Percentiles rank a stretch among this genome's conserved stretches.
Evolutionary conservation across 2,329 filamentous ascomycete species (phyloP).

Genomic region (Graphiopsis chlorocephala): DNA sequence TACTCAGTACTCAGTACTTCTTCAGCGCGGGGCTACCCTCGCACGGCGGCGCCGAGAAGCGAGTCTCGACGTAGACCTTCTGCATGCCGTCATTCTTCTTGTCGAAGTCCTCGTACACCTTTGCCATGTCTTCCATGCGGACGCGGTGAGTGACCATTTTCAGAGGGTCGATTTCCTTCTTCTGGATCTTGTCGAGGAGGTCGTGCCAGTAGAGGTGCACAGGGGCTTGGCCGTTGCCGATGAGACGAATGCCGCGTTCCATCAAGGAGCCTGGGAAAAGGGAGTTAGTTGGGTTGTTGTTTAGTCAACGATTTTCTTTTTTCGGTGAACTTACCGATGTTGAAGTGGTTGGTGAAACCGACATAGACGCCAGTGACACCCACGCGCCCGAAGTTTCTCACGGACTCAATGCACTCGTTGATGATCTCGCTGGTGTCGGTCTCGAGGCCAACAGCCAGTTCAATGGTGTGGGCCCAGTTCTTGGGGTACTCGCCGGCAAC

Average conservation of each 20-base stretch:
- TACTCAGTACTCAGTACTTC: constrained; percentile 1
- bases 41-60: constrained; percentile 52
- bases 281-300: background rate
- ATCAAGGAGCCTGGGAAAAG: constrained; percentile 62
- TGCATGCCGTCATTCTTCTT: constrained; percentile 73
- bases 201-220: constrained; percentile 83
- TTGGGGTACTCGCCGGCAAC: constrained; percentile 63
- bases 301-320: background rate
- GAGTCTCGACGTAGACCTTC: constrained; percentile 70
- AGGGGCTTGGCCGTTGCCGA: constrained; percentile 66
- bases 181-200: constrained; percentile 66
- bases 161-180: constrained; percentile 67
- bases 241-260: constrained; percentile 81
- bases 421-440: constrained; percentile 80
- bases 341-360: constrained; percentile 73
- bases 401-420: constrained; percentile 76
- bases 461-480: constrained; percentile 60
- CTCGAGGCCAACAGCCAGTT: constrained; percentile 65
- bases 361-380: constrained; percentile 73
- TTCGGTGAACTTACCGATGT: constrained; percentile 55
- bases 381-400: constrained; percentile 68
- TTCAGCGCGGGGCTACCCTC: constrained; percentile 44
- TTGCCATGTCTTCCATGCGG: constrained; percentile 47
- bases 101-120: constrained; percentile 62
- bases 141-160: constrained; percentile 81